Percentiles rank a stretch among this genome's conserved stretches.
Evolutionary conservation across 257 asterid species (phyloP).

Genomic region (Plantago elongata): DNA sequence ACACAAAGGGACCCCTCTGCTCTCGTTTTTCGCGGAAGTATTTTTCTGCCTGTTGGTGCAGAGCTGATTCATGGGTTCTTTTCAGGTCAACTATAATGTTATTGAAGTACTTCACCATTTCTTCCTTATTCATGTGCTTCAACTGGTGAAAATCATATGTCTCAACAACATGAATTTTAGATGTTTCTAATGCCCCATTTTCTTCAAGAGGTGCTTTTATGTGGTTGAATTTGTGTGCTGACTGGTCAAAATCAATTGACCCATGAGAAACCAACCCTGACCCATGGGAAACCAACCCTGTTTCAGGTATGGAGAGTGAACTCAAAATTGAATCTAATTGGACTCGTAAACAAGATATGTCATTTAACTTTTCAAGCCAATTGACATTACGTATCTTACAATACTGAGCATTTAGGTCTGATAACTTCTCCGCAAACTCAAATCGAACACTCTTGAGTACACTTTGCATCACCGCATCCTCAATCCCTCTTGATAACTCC

Average conservation of each 20-base stretch:
- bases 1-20: slow-evolving; percentile 37
- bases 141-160: slow-evolving; percentile 49
- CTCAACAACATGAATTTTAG: slow-evolving; percentile 47
- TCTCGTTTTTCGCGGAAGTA: slow-evolving; percentile 60
- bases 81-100: slow-evolving; percentile 47
- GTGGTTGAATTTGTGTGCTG: slow-evolving; percentile 41
- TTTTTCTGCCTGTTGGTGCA: slow-evolving; percentile 58
- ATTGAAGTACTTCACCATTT: slow-evolving; percentile 56
- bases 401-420: slow-evolving; percentile 37
- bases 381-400: slow-evolving; percentile 29
- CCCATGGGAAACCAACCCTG: slow-evolving; percentile 50
- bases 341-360: slow-evolving; percentile 41
- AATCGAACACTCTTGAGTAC: slow-evolving; percentile 34
- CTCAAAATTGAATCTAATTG: slow-evolving; percentile 58
- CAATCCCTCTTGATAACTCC: slow-evolving; percentile 35
- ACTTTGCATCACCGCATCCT: slow-evolving; percentile 50
- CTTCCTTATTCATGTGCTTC: slow-evolving; percentile 49
- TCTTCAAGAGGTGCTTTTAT: slow-evolving; percentile 36
- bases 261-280: slow-evolving; percentile 54
- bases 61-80: slow-evolving; percentile 74
- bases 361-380: slow-evolving; percentile 59
- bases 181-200: slow-evolving; percentile 43
- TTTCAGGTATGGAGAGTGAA: slow-evolving; percentile 48
- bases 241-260: slow-evolving; percentile 54
- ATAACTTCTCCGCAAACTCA: slow-evolving; percentile 39